Conservation (phyloP, 2,329 filamentous ascomycete genomes). For the Cladophialophora psammophila region DNA sequence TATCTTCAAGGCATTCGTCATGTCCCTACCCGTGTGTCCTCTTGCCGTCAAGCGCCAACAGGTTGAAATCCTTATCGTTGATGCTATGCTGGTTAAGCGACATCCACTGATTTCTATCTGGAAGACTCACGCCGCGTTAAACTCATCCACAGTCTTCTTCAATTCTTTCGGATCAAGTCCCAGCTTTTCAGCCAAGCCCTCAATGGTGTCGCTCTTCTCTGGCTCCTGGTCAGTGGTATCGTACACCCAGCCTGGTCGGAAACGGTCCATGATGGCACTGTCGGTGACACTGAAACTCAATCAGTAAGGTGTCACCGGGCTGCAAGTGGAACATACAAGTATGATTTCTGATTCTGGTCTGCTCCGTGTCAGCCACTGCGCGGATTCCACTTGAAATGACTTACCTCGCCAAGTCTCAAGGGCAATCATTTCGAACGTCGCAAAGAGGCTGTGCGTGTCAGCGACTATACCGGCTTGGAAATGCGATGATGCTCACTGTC, state of each 20-base stretch:
- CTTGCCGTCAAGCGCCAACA: conserved; percentile 51
- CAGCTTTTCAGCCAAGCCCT: conserved; percentile 50
- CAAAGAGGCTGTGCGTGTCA: conserved; percentile 45
- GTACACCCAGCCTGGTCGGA: conserved; percentile 54
- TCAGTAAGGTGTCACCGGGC: background rate
- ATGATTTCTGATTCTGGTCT: conserved; percentile 52
- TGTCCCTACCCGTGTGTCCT: conserved; percentile 43
- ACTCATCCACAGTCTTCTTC: conserved; percentile 50
- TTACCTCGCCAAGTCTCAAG: conserved; percentile 48
- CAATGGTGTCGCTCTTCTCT: conserved; percentile 50
- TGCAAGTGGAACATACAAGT: conserved; percentile 40
- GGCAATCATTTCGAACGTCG: conserved; percentile 54
- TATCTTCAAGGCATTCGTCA: background rate
- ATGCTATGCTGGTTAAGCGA: conserved; percentile 20
- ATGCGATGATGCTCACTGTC: conserved; percentile 39
- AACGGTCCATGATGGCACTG: conserved; percentile 51
- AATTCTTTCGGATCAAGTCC: conserved; percentile 47
- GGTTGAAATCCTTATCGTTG: conserved; percentile 50
- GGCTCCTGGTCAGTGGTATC: conserved; percentile 53
- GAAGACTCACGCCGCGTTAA: conserved; percentile 45
- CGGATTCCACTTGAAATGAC: background rate
- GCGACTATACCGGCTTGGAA: background rate
- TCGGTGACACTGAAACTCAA: conserved; percentile 45
- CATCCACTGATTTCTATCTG: background rate
- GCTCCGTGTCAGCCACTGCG: background rate